Evolutionary conservation across 2,329 filamentous ascomycete species (phyloP), one percentile per base, ranked within the genome.

Genomic region (Trichoderma sp.): DNA sequence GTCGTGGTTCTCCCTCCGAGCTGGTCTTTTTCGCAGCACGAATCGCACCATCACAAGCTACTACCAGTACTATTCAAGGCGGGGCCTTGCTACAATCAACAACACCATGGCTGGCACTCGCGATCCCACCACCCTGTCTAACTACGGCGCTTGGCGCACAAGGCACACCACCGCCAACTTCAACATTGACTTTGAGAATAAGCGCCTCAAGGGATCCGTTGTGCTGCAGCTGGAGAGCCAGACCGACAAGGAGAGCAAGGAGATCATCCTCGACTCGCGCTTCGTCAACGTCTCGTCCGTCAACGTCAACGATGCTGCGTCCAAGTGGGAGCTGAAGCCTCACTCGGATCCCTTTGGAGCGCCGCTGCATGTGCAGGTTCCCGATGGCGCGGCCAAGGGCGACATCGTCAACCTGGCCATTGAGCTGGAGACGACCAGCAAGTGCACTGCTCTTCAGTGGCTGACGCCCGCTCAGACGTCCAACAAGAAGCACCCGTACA

Each of bases 401-500:
- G 80, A 85, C 26, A 76, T 85, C 28, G 79, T 91, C 73, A 83
- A 84, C 74, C 77, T 91, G 20, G 82, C 90, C 80, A 93, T 97
- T 73, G 84, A 88, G 28, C 82, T 98, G 34, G 87, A 92, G 76
- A 98, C 96, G 6, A 98, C 96, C 1, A 88, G 92, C 66, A 88
- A 93, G 77, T 98, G 95, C 82, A 97, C 95, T 12, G 95, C 95
- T 11, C 85, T 99, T 73, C 95, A 98, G 82, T 99, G 96, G 95
- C 88, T 99, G 81, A 95, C 93, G 0, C 94, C 94, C 2, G 92
- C 92, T 36, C 96, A 98, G 84, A 98, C 96, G 1, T 94, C 93
- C 72, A 98, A 97, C 87, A 95, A 94, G 85, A 96, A 94, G 82
- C 92, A 97, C 76, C 95, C 95, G 1, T 98, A 98, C 82, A 95